Base-by-base conservation (phyloP, 441 rosid species). In the Arabidopsis lyrata region DNA sequence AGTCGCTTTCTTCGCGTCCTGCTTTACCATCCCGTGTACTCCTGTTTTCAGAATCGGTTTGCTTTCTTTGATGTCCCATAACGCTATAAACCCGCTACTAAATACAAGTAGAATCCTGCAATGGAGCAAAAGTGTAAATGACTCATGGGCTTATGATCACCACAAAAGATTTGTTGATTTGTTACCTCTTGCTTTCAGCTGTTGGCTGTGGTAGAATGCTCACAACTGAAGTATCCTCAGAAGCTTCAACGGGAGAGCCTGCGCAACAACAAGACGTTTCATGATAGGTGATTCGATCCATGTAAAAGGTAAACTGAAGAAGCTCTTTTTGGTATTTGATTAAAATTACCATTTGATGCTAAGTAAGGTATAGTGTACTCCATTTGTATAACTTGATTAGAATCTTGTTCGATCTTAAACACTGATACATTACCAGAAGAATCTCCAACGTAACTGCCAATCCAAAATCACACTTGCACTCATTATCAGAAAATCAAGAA, bases 181-280 rank as follows among this genome's bases (percentile, higher is more conserved):
- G 50, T 63, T 77, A 91, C 98, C 99, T 92, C 83, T 83, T 91
- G 77, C 85, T 92, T 81, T 91, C 97, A 78, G 96, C 87, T 64
- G 84, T 77, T 65, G 93, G 93, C 48, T 87, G 95, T 76, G 93
- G 93, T 73, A 95, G 70, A 57, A 87, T 81, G 65, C 81, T 80
- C 60, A 82, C 68, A 63, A 91, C 88, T 70, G 93, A 82, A 44
- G 78, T 77, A 81, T 86, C 90, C 18, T 72, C 68, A 42, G 87
- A 76, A 74, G 63, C 79, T 76, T 88, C 96, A 66, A 81, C 77
- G 45, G 85, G 80, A 64, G 67, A 81, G 69, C 98, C 96, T 89
- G 63, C 5, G 18, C 36, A 54, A 48, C 31, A 72, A 27, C 63
- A 77, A 63, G 48, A 16, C 15, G 48, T 60, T 66, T 61, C 64